Base-by-base conservation (phyloP, 192 early-diverging fungal genomes). In the Coemansia sp. region DNA sequence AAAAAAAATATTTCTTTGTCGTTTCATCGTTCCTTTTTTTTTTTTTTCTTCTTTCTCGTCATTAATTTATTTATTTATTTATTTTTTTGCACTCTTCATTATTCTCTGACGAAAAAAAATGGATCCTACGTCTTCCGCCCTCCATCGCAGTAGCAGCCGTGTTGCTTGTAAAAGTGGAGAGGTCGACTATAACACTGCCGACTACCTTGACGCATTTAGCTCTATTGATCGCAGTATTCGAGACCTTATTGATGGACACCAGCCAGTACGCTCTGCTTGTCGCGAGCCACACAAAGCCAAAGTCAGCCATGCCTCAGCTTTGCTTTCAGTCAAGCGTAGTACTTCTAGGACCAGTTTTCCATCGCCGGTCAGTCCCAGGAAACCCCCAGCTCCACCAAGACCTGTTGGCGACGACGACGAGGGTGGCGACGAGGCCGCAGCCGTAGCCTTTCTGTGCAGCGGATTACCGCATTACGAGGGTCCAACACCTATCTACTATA, bases 401-500 rank as follows among this genome's bases (percentile, higher is more conserved):
- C 21, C 60, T 37, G 42, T 61, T 37, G 57, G 38, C 23, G 46
- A 57, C 10, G 17, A 14, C 28, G 70, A 73, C 11, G 64, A 58
- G 43, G 61, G 38, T 57, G 69, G 70, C 2, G 74, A 80, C 28
- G 78, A 80, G 30, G 67, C 72, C 6, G 78, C 78, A 2, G 67
- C 64, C 6, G 73, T 76, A 40, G 70, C 70, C 11, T 80, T 80
- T 75, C 68, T 80, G 61, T 80, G 78, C 50, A 73, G 73, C 67
- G 67, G 70, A 0, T 64, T 80, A 17, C 78, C 78, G 52, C 78
- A 80, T 35, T 80, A 80, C 62, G 78, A 80, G 47, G 78, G 78
- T 39, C n/a, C 62, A 16, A 23, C 67, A 11, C 64, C 73, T 1
- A 72, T 80, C n/a, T 32, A 70, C 52, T 80, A 75, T 40, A 63